Conservation (phyloP, 2,329 filamentous ascomycete species). For the Monascus ruber region DNA sequence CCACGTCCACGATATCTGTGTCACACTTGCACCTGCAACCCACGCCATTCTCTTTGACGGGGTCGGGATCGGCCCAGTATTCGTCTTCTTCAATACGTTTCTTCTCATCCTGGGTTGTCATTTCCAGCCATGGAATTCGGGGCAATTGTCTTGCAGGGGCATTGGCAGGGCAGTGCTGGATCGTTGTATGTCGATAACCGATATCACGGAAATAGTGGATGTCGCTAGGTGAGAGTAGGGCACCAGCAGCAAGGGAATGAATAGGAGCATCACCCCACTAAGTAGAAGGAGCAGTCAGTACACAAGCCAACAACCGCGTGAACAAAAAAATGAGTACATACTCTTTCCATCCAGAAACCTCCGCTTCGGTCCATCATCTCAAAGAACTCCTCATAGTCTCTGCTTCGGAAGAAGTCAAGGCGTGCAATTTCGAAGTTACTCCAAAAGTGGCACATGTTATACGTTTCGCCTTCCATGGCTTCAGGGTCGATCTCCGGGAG, state of each 20-base stretch:
- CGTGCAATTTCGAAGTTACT: constrained; percentile 98
- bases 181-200: constrained; percentile 95
- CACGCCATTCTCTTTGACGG: constrained; percentile 87
- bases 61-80: constrained; percentile 85
- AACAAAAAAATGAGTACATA: constrained; percentile 40
- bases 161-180: constrained; percentile 96
- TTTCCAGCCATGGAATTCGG: constrained; percentile 68
- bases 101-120: constrained; percentile 68
- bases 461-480: constrained; percentile 91
- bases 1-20: constrained; percentile 93
- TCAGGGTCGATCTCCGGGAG: constrained; percentile 79
- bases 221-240: constrained; percentile 66
- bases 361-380: constrained; percentile 97
- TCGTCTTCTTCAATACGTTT: constrained; percentile 83
- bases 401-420: constrained; percentile 91
- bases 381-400: constrained; percentile 96
- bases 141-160: constrained; percentile 78
- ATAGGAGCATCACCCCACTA: constrained; percentile 98
- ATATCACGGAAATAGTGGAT: constrained; percentile 99
- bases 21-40: constrained; percentile 95
- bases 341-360: constrained; percentile 98
- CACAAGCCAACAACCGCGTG: neutral
- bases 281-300: constrained; percentile 15
- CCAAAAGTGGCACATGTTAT: constrained; percentile 99
- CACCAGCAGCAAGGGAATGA: constrained; percentile 89